Conservation (phyloP, 2,329 filamentous ascomycete species). For the Diaporthe vaccinii region DNA sequence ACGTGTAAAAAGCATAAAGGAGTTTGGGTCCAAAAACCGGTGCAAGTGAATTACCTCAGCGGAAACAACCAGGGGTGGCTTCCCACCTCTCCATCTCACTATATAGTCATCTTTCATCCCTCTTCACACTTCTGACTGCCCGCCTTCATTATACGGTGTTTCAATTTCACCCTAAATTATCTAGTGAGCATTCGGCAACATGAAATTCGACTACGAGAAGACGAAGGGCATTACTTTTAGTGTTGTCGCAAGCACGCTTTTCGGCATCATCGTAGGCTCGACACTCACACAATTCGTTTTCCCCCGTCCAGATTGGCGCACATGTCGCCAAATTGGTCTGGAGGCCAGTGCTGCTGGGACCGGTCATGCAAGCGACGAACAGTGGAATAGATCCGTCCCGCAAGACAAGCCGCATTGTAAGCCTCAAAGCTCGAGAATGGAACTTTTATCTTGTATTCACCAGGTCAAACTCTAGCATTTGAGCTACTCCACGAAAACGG, state of each 20-base stretch:
- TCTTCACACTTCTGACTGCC: neutral
- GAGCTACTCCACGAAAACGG: neutral
- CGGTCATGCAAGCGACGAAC: neutral
- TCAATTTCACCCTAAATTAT: neutral
- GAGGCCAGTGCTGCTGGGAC: neutral
- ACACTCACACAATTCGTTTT: neutral
- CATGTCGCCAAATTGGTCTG: neutral
- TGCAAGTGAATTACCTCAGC: neutral
- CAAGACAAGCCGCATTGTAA: slow-evolving; percentile 6
- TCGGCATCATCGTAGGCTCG: neutral
- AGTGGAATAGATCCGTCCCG: neutral
- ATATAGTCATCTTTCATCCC: neutral
- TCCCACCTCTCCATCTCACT: neutral
- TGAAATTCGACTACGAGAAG: neutral
- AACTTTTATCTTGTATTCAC: neutral
- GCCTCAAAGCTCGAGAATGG: neutral
- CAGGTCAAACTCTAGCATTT: neutral
- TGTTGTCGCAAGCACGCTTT: neutral
- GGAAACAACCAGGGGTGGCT: neutral
- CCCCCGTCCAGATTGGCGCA: neutral
- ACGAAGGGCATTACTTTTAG: neutral
- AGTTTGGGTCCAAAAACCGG: neutral
- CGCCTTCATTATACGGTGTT: neutral
- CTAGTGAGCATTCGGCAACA: neutral
- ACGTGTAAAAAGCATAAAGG: neutral